Conservation (phyloP, 2,329 filamentous ascomycete genomes). For the Claviceps lovelessii region DNA sequence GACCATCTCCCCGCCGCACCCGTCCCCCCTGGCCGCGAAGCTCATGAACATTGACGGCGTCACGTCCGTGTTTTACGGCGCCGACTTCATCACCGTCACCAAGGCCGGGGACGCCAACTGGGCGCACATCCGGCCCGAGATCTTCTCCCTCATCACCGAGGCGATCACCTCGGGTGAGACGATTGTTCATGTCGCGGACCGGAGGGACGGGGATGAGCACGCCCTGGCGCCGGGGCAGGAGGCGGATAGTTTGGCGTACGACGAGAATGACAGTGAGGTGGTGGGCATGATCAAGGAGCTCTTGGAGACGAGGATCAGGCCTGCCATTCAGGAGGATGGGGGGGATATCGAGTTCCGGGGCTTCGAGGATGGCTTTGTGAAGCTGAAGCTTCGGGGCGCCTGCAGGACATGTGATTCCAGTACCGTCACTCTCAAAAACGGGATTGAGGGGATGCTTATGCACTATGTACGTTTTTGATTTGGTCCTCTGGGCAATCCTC, state of each 20-base stretch:
- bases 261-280: conserved; percentile 85
- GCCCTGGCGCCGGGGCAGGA: conserved; percentile 11
- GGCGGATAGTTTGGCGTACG: conserved; percentile 63
- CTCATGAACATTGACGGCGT: conserved; percentile 90
- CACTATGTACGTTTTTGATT: conserved; percentile 55
- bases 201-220: conserved; percentile 34
- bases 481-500: too few species aligned
- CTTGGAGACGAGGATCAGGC: conserved; percentile 84
- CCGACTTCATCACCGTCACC: conserved; percentile 92
- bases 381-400: conserved; percentile 76
- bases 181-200: conserved; percentile 60
- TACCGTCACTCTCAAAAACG: conserved; percentile 92
- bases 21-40: conserved; percentile 78
- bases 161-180: conserved; percentile 70
- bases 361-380: conserved; percentile 69
- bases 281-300: conserved; percentile 98
- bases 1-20: conserved; percentile 76
- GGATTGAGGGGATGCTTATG: conserved; percentile 98
- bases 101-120: conserved; percentile 80
- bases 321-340: conserved; percentile 92
- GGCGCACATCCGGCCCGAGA: conserved; percentile 88
- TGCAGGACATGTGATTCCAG: conserved; percentile 94
- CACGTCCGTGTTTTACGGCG: conserved; percentile 85
- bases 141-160: conserved; percentile 91
- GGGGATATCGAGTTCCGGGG: conserved; percentile 93